Percentiles rank a stretch among this genome's conserved stretches.
Evolutionary conservation across 2,329 filamentous ascomycete species (phyloP).

Genomic region (Pseudogymnoascus pannorum): DNA sequence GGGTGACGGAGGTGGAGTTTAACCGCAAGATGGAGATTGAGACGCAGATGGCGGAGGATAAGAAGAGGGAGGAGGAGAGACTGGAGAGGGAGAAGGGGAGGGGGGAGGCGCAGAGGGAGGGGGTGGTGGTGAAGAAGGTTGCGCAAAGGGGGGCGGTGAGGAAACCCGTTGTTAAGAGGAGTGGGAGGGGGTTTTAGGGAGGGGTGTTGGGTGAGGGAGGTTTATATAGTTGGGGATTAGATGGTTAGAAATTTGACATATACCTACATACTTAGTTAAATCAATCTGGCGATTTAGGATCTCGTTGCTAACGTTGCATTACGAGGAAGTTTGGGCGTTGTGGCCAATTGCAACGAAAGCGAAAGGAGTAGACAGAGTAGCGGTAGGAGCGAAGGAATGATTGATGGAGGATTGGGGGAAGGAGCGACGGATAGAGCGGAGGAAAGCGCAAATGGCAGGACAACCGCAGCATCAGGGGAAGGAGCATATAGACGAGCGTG

Average conservation of each 20-base stretch:
- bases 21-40: slow-evolving; percentile 92
- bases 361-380: no score
- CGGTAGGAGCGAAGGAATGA: no score
- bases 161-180: slow-evolving; percentile 51
- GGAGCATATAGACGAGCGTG: no score
- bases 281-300: no score
- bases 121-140: slow-evolving; percentile 45
- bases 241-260: neutral
- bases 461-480: no score
- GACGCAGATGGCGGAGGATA: slow-evolving; percentile 82
- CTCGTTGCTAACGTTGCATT: no score
- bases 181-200: slow-evolving; percentile 40
- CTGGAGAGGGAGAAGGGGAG: slow-evolving; percentile 43
- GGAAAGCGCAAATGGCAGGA: no score
- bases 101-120: slow-evolving; percentile 36
- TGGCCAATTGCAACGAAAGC: no score
- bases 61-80: slow-evolving; percentile 56
- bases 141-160: slow-evolving; percentile 55
- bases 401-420: no score
- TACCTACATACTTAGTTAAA: no score
- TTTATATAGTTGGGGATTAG: neutral
- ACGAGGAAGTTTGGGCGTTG: no score
- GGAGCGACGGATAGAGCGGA: no score
- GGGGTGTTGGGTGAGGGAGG: neutral
- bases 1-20: slow-evolving; percentile 84